Evolutionary conservation across 1,284 basidiomycete genomes (phyloP).

Genomic region (Phlebopus sp.): DNA sequence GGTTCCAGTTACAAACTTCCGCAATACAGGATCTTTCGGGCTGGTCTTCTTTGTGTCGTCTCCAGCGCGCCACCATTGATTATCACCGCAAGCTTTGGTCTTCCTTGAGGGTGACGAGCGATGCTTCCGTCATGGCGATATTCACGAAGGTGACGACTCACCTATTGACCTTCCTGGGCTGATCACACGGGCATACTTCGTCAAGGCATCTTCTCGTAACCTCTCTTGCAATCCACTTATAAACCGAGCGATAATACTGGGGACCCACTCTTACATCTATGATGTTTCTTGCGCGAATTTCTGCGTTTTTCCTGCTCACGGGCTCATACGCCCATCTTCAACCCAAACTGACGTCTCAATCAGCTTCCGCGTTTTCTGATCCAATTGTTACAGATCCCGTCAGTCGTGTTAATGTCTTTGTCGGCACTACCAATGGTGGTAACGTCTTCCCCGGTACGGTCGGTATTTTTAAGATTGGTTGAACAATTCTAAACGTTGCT

Average conservation of each 20-base stretch:
- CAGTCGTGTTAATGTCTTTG: conserved; percentile 52
- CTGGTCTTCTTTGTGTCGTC: too few species aligned
- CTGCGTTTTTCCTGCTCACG: background rate
- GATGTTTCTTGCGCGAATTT: conserved; percentile 2
- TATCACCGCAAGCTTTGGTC: too few species aligned
- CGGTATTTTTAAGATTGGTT: background rate
- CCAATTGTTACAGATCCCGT: conserved; percentile 3
- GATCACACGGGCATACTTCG: background rate
- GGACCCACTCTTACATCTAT: background rate
- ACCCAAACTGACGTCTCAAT: background rate
- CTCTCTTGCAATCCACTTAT: background rate
- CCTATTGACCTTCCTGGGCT: background rate
- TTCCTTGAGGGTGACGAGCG: too few species aligned
- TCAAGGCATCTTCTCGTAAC: background rate
- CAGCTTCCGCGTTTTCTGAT: background rate
- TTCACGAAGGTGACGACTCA: too few species aligned
- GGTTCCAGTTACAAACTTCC: too few species aligned
- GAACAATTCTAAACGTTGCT: background rate
- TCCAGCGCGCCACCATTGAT: too few species aligned
- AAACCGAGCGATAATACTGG: background rate
- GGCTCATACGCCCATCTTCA: conserved; percentile 2
- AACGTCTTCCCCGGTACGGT: conserved; percentile 59
- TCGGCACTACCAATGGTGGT: conserved; percentile 57
- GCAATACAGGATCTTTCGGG: too few species aligned
- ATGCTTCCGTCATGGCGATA: too few species aligned